Evolutionary conservation across 1,284 basidiomycete genomes (phyloP).

Genomic region (Leccinum laetum): DNA sequence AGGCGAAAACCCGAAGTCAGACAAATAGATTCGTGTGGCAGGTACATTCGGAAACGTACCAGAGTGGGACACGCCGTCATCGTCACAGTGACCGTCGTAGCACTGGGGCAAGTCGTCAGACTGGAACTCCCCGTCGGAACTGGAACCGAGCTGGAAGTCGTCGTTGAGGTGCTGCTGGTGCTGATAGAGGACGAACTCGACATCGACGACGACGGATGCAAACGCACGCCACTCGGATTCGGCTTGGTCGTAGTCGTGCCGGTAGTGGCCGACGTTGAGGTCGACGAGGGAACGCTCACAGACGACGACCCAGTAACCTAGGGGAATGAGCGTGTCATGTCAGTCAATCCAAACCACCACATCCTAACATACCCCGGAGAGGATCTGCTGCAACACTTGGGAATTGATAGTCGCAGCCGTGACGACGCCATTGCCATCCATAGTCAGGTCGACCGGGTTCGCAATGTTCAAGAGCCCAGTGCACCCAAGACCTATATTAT

Average conservation of each 20-base stretch:
- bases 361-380: constrained; percentile 8
- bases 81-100: constrained; percentile 13
- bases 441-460: constrained; percentile 25
- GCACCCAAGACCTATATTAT: constrained; percentile 22
- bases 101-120: constrained; percentile 4
- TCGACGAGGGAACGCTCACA: neutral
- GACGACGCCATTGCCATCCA: constrained; percentile 26
- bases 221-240: constrained; percentile 5
- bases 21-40: neutral
- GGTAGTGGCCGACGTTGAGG: neutral
- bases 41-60: constrained; percentile 2
- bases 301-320: neutral
- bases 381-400: constrained; percentile 22
- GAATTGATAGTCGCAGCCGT: constrained; percentile 27
- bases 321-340: neutral
- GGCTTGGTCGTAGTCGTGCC: neutral
- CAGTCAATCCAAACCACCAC: neutral
- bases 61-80: constrained; percentile 13
- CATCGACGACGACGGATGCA: constrained; percentile 1
- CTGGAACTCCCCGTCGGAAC: neutral
- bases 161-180: neutral
- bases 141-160: neutral
- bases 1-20: neutral
- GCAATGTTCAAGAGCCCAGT: constrained; percentile 18
- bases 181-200: neutral